These are phyloP conservation scores for Copromyces sp. DNA, from an alignment of 495 filamentous ascomycete genomes.

Conservation along the genomic window DNA sequence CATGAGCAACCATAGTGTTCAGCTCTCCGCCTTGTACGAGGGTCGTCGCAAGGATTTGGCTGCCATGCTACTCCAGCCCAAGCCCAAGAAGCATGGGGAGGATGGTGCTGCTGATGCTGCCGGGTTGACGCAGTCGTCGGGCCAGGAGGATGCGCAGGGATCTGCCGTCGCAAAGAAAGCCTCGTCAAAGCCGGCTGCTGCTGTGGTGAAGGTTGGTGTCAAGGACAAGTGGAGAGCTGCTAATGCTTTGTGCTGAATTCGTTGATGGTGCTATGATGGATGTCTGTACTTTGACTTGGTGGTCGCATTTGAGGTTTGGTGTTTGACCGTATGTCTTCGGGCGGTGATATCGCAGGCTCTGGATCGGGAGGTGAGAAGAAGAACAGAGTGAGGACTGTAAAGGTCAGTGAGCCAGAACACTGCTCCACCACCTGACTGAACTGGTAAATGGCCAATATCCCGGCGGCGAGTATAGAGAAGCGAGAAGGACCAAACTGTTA, in stretches of 20 bases:
- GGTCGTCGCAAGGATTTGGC: conserved; percentile 13
- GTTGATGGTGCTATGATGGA: not conserved
- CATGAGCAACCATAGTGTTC: conserved; percentile 15
- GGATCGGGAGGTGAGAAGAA: not conserved
- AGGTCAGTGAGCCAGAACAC: not conserved
- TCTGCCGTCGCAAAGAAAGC: not conserved
- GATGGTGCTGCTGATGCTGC: not conserved
- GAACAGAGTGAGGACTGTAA: not conserved
- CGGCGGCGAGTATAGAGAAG: not conserved
- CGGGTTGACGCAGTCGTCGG: not conserved
- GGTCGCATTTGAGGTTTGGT: not conserved
- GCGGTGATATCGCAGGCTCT: not conserved
- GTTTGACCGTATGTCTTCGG: not conserved
- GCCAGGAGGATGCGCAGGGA: not conserved
- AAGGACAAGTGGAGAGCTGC: not conserved
- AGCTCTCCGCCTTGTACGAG: conserved; percentile 17
- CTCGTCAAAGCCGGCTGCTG: not conserved
- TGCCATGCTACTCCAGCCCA: not conserved
- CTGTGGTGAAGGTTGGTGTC: not conserved
- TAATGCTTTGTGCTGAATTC: not conserved
- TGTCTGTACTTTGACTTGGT: not conserved
- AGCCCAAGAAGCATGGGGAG: not conserved
- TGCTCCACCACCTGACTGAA: not conserved
- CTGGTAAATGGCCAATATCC: not conserved
- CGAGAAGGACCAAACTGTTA: not conserved